A percentile compares a stretch with the other conserved stretches of the same genome.
Evolutionary conservation across 2,329 filamentous ascomycete genomes (phyloP).

Genomic region (Aspergillus versicolor): DNA sequence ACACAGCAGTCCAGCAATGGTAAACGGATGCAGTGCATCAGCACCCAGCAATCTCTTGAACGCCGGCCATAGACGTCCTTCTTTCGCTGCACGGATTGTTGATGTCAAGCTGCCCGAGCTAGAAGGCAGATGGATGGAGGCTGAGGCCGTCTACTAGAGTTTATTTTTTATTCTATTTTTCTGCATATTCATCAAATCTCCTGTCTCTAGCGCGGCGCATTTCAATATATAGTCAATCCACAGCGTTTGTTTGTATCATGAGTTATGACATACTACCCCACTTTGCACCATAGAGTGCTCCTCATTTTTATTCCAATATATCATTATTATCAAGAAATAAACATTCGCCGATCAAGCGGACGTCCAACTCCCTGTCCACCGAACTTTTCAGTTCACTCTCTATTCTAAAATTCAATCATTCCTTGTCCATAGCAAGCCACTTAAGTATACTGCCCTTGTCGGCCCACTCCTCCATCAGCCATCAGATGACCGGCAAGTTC

Average conservation of each 20-base stretch:
- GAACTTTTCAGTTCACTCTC: not conserved
- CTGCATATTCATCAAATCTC: not conserved
- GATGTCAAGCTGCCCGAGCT: conserved; percentile 36
- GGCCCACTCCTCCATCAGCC: conserved; percentile 56
- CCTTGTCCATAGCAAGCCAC: not conserved
- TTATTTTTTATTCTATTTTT: not conserved
- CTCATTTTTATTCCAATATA: not conserved
- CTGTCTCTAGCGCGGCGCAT: not conserved
- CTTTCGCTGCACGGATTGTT: conserved; percentile 38
- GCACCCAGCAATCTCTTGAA: not conserved
- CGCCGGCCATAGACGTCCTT: conserved; percentile 22
- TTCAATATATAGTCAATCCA: not conserved
- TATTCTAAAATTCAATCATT: not conserved
- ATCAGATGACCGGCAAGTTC: conserved; percentile 47
- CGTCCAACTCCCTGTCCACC: not conserved
- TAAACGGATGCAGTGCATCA: conserved; percentile 9
- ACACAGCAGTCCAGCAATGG: conserved; percentile 1
- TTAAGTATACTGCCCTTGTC: conserved; percentile 49
- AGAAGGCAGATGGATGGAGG: conserved; percentile 23
- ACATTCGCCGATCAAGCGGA: not conserved
- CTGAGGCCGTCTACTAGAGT: conserved; percentile 7
- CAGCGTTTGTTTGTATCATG: not conserved
- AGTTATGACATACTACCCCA: conserved; percentile 26
- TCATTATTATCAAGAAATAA: not conserved
- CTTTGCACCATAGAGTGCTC: not conserved